A percentile compares a stretch with the other conserved stretches of the same genome.
phyloP scores from a whole-genome alignment of 148 eudicot species.

The Silene conica region DNA sequence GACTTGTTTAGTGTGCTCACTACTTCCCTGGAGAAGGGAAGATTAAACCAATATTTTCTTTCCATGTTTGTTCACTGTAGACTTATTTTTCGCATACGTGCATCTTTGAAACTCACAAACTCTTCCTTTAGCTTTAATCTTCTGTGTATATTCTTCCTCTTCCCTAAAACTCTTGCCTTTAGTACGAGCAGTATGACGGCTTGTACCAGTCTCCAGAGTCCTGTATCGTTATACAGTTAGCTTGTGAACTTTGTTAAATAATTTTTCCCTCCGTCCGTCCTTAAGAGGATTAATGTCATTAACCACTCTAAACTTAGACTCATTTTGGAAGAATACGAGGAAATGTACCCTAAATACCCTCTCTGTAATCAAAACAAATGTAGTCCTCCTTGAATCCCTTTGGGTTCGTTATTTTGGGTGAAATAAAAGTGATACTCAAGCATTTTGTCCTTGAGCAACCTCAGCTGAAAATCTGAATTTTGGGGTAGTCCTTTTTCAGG shows the following conservation, averaged over 20 bases:
- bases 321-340: neutral
- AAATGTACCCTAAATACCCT: neutral
- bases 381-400: neutral
- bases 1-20: too few species aligned
- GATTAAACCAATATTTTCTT: neutral
- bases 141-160: slow-evolving; percentile 2
- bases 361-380: neutral
- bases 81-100: slow-evolving; percentile 16
- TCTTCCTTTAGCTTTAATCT: slow-evolving; percentile 6
- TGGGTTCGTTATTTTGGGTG: neutral
- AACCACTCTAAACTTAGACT: neutral
- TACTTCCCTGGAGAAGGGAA: too few species aligned
- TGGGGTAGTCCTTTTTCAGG: slow-evolving; percentile 37
- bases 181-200: neutral
- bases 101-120: slow-evolving; percentile 22
- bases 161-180: slow-evolving; percentile 8
- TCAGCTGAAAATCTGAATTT: slow-evolving; percentile 12
- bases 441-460: neutral
- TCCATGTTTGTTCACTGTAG: neutral
- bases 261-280: neutral
- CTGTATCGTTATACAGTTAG: slow-evolving; percentile 1
- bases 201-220: slow-evolving; percentile 4
- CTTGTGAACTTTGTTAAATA: neutral
- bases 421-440: neutral
- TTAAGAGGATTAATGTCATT: neutral